These are phyloP conservation scores for Phaeomoniella chlamydospora DNA, from an alignment of 2,329 filamentous ascomycete species.

Conservation along the genomic window DNA sequence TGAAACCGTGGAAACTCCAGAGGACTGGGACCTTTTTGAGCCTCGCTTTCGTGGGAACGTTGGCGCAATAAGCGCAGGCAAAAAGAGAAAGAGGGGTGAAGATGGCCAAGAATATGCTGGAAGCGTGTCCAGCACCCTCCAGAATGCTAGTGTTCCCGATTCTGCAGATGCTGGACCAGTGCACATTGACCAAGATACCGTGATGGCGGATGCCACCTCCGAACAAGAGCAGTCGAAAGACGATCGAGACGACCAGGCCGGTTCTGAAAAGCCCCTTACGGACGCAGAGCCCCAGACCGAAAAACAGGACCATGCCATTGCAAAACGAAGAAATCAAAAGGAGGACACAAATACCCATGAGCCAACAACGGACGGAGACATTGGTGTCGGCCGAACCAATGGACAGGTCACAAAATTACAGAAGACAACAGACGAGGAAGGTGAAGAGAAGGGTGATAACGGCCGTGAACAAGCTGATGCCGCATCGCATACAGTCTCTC, in stretches of 20 bases:
- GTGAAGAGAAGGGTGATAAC: slow-evolving; percentile 17
- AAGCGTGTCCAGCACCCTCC: background rate
- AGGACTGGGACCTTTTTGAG: slow-evolving; percentile 34
- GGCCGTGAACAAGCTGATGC: slow-evolving; percentile 2
- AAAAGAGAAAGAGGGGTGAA: background rate
- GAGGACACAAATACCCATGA: background rate
- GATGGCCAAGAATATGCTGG: background rate
- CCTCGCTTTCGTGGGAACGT: slow-evolving; percentile 9
- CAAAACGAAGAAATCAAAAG: background rate
- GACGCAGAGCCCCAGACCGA: background rate
- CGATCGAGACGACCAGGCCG: background rate
- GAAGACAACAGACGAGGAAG: slow-evolving; percentile 11
- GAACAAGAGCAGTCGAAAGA: background rate
- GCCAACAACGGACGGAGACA: background rate
- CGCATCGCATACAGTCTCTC: background rate
- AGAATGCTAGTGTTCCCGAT: background rate
- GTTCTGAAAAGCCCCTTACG: background rate
- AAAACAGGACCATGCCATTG: no score
- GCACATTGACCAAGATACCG: background rate
- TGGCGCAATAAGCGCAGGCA: background rate
- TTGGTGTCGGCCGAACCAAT: background rate
- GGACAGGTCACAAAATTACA: background rate
- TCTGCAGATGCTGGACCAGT: background rate
- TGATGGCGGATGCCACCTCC: background rate
- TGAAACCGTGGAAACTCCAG: slow-evolving; percentile 34